These are phyloP conservation scores for Mangifera indica DNA, from an alignment of 345 rosid species.

Conservation along the genomic window DNA sequence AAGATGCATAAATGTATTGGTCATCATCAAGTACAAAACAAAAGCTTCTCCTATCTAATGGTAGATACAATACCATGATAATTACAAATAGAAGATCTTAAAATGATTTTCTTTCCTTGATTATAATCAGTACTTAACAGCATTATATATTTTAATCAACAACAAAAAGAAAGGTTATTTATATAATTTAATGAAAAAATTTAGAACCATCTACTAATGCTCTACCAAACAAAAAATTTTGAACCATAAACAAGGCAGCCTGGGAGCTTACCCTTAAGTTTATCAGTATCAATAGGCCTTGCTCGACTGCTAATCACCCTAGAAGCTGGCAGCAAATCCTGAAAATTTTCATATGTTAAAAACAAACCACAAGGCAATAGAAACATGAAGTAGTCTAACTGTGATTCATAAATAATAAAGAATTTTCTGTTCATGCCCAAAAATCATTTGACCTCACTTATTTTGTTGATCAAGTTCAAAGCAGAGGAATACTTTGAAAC, in stretches of 20 bases:
- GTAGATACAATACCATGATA: background rate
- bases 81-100: background rate
- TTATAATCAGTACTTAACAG: background rate
- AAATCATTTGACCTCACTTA: too few species aligned
- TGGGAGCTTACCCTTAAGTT: constrained; percentile 31
- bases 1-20: background rate
- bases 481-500: too few species aligned
- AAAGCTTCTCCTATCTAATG: background rate
- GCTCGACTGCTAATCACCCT: constrained; percentile 27
- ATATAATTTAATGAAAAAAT: background rate
- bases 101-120: constrained; percentile 1
- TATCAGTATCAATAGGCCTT: constrained; percentile 23
- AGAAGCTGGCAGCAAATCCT: constrained; percentile 37
- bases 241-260: background rate
- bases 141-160: background rate
- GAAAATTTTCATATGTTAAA: constrained; percentile 13
- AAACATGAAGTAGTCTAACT: background rate
- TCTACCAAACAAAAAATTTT: background rate
- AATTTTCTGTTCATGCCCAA: too few species aligned
- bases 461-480: too few species aligned
- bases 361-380: constrained; percentile 10
- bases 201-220: background rate
- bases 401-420: background rate
- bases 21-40: background rate
- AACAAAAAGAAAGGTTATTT: background rate